Conservation (phyloP, 78 protist species). For the Polysphondylium violaceum region DNA sequence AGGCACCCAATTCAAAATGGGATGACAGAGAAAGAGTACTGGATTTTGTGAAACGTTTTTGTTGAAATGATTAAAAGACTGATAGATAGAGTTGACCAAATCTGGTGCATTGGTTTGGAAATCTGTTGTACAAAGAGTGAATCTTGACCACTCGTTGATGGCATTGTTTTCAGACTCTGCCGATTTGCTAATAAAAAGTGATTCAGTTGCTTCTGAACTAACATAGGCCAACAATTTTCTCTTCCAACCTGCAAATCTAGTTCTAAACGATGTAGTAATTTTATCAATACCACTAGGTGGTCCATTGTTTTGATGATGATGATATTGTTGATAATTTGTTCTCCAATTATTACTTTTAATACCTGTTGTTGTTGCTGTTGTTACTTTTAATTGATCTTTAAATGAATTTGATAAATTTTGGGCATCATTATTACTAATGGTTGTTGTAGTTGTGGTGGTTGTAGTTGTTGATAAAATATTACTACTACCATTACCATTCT, state of each 20-base stretch:
- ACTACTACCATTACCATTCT: neutral
- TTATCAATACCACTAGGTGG: slow-evolving; percentile 45
- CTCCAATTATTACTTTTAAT: slow-evolving; percentile 49
- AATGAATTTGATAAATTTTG: slow-evolving; percentile 40
- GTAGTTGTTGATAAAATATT: neutral
- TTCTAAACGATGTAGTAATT: slow-evolving; percentile 63
- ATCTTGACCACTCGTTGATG: slow-evolving; percentile 23
- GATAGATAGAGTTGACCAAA: neutral
- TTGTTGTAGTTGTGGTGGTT: neutral
- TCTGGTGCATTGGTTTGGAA: neutral
- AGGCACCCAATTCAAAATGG: slow-evolving; percentile 35
- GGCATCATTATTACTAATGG: slow-evolving; percentile 1
- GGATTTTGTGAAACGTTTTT: slow-evolving; percentile 6
- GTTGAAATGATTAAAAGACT: neutral
- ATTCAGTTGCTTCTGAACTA: slow-evolving; percentile 77
- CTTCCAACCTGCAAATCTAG: slow-evolving; percentile 64
- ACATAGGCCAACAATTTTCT: slow-evolving; percentile 57
- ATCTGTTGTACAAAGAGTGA: slow-evolving; percentile 15
- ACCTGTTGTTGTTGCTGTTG: neutral
- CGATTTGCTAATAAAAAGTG: slow-evolving; percentile 41
- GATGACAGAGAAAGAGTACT: slow-evolving; percentile 21
- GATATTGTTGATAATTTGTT: slow-evolving; percentile 24
- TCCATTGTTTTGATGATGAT: neutral
- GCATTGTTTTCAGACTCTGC: slow-evolving; percentile 55
- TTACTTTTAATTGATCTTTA: slow-evolving; percentile 15